A percentile compares a stretch with the other conserved stretches of the same genome.
These are phyloP conservation scores for Pseudogymnoascus sp. DNA, from an alignment of 2,329 filamentous ascomycete genomes.

Conservation along the genomic window DNA sequence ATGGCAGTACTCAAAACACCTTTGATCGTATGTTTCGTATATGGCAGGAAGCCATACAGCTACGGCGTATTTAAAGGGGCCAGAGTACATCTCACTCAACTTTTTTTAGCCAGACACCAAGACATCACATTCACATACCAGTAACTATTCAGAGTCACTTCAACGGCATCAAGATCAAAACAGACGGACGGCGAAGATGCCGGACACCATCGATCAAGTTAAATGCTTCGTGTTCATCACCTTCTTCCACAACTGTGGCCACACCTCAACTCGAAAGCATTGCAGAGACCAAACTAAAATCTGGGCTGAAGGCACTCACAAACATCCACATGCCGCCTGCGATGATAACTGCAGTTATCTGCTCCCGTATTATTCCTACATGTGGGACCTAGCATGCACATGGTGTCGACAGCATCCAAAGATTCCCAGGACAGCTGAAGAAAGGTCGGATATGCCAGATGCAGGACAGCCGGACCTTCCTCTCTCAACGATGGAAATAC, in stretches of 20 bases:
- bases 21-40: background rate
- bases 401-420: background rate
- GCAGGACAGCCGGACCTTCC: background rate
- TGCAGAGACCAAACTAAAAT: background rate
- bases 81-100: background rate
- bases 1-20: background rate
- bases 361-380: background rate
- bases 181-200: background rate
- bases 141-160: background rate
- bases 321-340: background rate
- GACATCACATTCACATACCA: background rate
- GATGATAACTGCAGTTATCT: background rate
- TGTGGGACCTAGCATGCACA: background rate
- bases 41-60: background rate
- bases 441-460: background rate
- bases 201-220: background rate
- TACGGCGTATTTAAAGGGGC: background rate
- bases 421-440: background rate
- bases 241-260: constrained; percentile 2
- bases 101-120: background rate
- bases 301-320: background rate
- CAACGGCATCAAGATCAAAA: background rate
- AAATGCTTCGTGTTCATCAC: constrained; percentile 1
- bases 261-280: background rate
- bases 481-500: background rate